These are phyloP conservation scores for Alisma plantagoaquatica DNA, from an alignment of 106 monocot genomes.

Conservation along the genomic window DNA sequence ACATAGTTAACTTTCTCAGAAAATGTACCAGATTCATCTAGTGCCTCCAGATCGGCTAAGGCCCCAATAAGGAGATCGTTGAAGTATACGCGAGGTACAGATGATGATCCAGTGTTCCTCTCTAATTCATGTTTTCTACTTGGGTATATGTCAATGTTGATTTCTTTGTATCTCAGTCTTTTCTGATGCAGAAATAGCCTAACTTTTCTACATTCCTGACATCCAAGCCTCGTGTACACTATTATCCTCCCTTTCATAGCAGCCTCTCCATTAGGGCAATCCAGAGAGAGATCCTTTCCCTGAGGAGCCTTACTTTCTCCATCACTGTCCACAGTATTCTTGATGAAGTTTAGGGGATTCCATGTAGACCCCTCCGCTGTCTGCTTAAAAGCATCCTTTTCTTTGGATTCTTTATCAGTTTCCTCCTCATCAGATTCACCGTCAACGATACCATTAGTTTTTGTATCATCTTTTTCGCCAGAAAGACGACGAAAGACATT, in stretches of 20 bases:
- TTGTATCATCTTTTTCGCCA: slow-evolving; percentile 46
- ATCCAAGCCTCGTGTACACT: slow-evolving; percentile 74
- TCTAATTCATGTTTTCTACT: slow-evolving; percentile 75
- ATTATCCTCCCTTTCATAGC: slow-evolving; percentile 69
- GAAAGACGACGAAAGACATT: slow-evolving; percentile 76
- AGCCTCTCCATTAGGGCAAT: slow-evolving; percentile 23
- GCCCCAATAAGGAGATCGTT: slow-evolving; percentile 75
- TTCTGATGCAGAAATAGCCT: slow-evolving; percentile 56
- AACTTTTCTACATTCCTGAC: slow-evolving; percentile 61
- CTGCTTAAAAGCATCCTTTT: slow-evolving; percentile 34
- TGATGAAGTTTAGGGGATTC: slow-evolving; percentile 75
- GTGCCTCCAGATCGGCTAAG: slow-evolving; percentile 44
- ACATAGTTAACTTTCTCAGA: slow-evolving; percentile 45
- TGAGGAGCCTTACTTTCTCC: slow-evolving; percentile 13
- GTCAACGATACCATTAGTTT: slow-evolving; percentile 18
- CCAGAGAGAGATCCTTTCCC: slow-evolving; percentile 7
- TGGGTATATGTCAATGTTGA: slow-evolving; percentile 87
- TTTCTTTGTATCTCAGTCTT: slow-evolving; percentile 53
- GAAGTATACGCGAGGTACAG: slow-evolving; percentile 65
- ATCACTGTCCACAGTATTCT: slow-evolving; percentile 32
- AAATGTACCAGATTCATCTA: slow-evolving; percentile 63
- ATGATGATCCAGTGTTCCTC: slow-evolving; percentile 60
- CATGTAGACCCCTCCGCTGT: slow-evolving; percentile 43
- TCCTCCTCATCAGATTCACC: slow-evolving; percentile 12
- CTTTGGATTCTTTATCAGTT: slow-evolving; percentile 16